Evolutionary conservation across 345 rosid genomes (phyloP), one percentile per base, ranked within the genome.

Genomic region (Salix viminalis): DNA sequence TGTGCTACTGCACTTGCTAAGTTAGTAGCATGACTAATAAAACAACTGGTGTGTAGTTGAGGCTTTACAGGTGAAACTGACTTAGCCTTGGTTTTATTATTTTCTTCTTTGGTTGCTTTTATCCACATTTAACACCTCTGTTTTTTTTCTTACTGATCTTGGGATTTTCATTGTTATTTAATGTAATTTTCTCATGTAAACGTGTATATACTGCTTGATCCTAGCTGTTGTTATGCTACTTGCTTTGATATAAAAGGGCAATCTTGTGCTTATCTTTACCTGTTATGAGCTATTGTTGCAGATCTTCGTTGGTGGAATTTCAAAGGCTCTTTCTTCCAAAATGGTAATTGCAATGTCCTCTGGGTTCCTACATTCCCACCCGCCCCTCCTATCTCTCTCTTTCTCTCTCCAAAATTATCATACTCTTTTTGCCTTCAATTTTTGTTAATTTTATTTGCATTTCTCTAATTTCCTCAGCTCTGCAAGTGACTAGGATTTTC

Each of bases 271-370:
- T n/a, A 69, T 3, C 46, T 8, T 67, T 28, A 39, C 14, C 42
- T 32, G 2, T 26, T 65, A 64, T 32, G 56, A 65, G 5, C 52
- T 71, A 18, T 77, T 71, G 19, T 44, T 89, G 86, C 97, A 96
- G 99, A 90, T 96, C 76, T 93, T 96, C 79, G 39, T 96, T 65
- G 98, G 98, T 60, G 97, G 97, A 80, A 86, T 96, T 80, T 87
- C 99, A 41, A 86, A 83, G 75, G 81, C 79, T 75, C 83, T 93
- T 74, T 84, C 99, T 58, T 82, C 98, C 76, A 81, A 91, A 83
- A 91, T 93, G 99, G 99, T 96, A 93, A 85, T 37, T 23, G 75
- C 71, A 42, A 62, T 70, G 30, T 46, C 24, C 44, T 74, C 10
- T 73, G 71, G 28, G 71, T 58, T 56, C 67, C 70, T 73, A n/a